Evolutionary conservation across 805 yeast genomes (phyloP).

Genomic region (Nakazawaea holstii): DNA sequence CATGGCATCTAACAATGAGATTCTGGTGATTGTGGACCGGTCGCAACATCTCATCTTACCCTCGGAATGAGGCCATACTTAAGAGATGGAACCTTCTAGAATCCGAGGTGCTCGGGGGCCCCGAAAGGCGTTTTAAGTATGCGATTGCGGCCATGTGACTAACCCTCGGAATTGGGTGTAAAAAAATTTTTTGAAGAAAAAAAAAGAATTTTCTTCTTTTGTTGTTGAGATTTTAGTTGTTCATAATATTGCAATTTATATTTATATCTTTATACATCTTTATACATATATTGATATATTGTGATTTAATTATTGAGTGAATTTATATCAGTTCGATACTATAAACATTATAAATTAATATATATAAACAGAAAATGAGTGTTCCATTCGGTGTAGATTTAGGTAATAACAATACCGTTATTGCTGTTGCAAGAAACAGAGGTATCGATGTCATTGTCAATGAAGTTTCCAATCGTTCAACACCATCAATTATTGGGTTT

Average conservation of each 20-base stretch:
- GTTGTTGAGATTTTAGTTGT: not conserved
- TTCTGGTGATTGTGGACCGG: not conserved
- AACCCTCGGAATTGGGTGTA: not conserved
- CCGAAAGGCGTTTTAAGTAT: not conserved
- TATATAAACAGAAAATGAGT: conserved; percentile 48
- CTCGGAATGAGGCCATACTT: not conserved
- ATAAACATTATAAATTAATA: not conserved
- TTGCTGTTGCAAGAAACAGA: conserved; percentile 96
- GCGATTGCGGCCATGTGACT: too few relatives aligned
- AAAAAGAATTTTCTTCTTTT: too few relatives aligned
- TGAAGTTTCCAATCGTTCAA: conserved; percentile 96
- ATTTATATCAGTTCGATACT: not conserved
- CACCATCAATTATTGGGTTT: conserved; percentile 87
- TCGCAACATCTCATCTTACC: not conserved
- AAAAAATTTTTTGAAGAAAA: not conserved
- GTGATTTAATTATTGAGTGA: not conserved
- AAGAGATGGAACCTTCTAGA: conserved; percentile 1
- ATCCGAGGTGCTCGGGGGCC: not conserved
- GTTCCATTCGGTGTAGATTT: conserved; percentile 97
- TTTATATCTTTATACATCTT: not conserved
- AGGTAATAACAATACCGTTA: conserved; percentile 90
- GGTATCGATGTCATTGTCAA: conserved; percentile 98
- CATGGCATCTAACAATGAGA: conserved; percentile 1
- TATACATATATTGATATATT: too few relatives aligned
- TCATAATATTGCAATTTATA: not conserved